Evolutionary conservation across 345 rosid species (phyloP).

Genomic region (Euclidium syriacum): DNA sequence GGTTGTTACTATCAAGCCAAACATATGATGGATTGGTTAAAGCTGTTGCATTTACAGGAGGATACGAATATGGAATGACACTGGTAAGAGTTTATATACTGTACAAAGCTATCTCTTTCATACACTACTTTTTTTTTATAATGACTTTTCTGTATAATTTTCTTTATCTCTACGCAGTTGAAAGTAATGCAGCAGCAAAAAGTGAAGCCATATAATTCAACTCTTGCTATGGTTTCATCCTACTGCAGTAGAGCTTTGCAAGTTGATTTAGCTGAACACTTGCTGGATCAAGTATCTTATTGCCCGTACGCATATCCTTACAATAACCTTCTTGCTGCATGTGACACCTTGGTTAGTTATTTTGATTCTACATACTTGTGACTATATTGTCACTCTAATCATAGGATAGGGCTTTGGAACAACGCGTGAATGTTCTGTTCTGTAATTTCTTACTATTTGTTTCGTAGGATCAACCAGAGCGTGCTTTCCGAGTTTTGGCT

Average conservation of each 20-base stretch:
- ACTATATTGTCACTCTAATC: not conserved
- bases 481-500: conserved; percentile 55
- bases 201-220: conserved; percentile 59
- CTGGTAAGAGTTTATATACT: conserved; percentile 41
- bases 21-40: conserved; percentile 61
- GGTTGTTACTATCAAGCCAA: conserved; percentile 56
- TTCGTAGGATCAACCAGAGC: conserved; percentile 75
- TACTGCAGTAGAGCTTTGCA: conserved; percentile 59
- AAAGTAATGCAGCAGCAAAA: conserved; percentile 54
- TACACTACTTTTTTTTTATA: not conserved
- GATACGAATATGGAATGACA: conserved; percentile 47
- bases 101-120: not conserved
- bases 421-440: conserved; percentile 1
- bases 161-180: conserved; percentile 46
- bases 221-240: conserved; percentile 58
- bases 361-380: not conserved
- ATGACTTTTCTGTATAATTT: not conserved
- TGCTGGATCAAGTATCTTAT: conserved; percentile 53
- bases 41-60: conserved; percentile 49
- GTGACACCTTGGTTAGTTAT: conserved; percentile 54
- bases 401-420: not conserved
- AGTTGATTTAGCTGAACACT: conserved; percentile 72
- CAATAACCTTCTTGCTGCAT: conserved; percentile 65
- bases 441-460: conserved; percentile 7
- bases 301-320: conserved; percentile 42